Evolutionary conservation across 2,329 filamentous ascomycete species (phyloP).

Genomic region (Chaetomium olivaceum): DNA sequence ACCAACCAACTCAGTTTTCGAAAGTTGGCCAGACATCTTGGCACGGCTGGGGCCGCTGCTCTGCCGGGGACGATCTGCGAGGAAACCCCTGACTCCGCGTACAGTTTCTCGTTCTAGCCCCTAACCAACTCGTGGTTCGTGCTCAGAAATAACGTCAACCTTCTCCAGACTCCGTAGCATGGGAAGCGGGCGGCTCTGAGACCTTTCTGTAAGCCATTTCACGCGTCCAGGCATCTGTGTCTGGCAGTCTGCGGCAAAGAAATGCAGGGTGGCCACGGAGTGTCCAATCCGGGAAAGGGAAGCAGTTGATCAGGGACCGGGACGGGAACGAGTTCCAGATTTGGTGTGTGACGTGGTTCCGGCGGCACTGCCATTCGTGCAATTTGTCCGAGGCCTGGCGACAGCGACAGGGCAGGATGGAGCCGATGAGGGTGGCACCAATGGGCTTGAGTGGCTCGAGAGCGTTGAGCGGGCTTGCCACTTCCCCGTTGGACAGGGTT

Average conservation of each 20-base stretch:
- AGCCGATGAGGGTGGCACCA: background rate
- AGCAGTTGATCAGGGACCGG: constrained; percentile 3
- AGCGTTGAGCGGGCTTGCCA: background rate
- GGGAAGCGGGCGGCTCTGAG: background rate
- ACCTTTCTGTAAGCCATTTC: background rate
- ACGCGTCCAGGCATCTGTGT: background rate
- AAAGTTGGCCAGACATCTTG: background rate
- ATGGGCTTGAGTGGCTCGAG: background rate
- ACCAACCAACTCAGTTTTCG: background rate
- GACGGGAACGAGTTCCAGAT: background rate
- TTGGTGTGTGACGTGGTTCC: constrained; percentile 2
- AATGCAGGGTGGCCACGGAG: background rate
- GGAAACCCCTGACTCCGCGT: background rate
- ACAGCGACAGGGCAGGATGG: background rate
- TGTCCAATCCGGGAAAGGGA: background rate
- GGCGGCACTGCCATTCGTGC: background rate
- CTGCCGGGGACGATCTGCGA: constrained; percentile 1
- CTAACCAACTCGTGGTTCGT: too few species aligned
- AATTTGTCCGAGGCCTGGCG: background rate
- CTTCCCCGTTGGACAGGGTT: constrained; percentile 2
- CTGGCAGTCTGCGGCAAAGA: background rate
- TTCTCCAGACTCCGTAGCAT: too few species aligned
- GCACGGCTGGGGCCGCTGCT: constrained; percentile 9
- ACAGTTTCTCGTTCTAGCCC: too few species aligned
- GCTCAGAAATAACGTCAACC: too few species aligned